These are phyloP conservation scores for Apophysomyces sp. DNA, from an alignment of 371 early-diverging fungal genomes.

Conservation along the genomic window DNA sequence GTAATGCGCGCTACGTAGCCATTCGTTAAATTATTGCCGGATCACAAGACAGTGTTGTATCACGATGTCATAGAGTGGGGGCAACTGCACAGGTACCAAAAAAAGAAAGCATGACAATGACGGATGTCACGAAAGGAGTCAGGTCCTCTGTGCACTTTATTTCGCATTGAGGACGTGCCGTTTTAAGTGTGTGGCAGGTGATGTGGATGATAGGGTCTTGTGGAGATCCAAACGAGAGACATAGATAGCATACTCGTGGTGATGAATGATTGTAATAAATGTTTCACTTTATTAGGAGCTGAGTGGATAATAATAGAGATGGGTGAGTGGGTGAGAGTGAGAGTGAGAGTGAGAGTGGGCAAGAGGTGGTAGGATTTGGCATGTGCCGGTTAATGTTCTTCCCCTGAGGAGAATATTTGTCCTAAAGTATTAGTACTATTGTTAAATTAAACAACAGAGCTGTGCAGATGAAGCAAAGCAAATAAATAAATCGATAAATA, in stretches of 20 bases:
- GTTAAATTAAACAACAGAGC: not conserved
- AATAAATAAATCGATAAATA: not conserved
- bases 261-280: not conserved
- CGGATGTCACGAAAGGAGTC: no score
- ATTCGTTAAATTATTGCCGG: no score
- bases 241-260: not conserved
- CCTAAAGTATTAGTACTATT: not conserved
- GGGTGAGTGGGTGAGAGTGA: not conserved
- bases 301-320: not conserved
- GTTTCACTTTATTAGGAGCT: not conserved
- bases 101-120: no score
- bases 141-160: no score
- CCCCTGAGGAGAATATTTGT: no score
- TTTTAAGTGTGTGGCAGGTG: not conserved
- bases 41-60: no score
- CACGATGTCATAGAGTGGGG: no score
- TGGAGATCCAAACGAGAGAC: not conserved
- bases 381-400: no score
- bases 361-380: no score
- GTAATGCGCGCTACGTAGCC: no score
- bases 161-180: not conserved
- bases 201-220: not conserved
- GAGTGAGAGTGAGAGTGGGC: not conserved
- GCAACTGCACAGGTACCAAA: no score
- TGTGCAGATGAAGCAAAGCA: not conserved